Base-by-base conservation (phyloP, 2,329 filamentous ascomycete genomes). In the Cordyceps fumosorosea region DNA sequence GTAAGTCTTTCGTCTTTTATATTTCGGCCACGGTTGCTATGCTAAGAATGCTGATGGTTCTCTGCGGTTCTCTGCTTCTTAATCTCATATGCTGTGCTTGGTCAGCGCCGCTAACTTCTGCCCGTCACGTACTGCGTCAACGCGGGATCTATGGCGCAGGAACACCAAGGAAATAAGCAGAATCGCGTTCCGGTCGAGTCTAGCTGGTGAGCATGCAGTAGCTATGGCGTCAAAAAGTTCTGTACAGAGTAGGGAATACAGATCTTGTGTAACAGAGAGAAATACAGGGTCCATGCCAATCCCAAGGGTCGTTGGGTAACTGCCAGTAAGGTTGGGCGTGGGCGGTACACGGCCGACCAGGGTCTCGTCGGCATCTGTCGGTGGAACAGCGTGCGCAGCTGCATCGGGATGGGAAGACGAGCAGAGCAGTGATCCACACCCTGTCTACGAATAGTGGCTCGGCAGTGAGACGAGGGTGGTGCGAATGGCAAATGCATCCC, bases 121-220 rank as follows among this genome's bases (percentile, higher is more conserved):
- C 50, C n/a, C 57, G 57, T 60, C 57, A 60, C 57, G 37, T 6
- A 51, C 24, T 51, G 48, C 48, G 34, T 32, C 48, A 58, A 58
- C 12, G 29, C 22, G 16, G 7, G 45, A 50, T 50, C 44, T 50
- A n/a, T 20, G 22, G 32, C 20, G 44, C 45, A 40, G 20, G 45
- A 58, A n/a, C 24, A 26, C 22, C 29, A 50, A 40, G 44, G 44
- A 58, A 50, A 40, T 42, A 58, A 50, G 56, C 45, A 48, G n/a
- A 34, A 11, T 18, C 34, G 14, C 11, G 11, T 5, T 26, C 3
- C 34, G 12, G 20, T 40, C 8, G 20, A 58, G 22, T n/a, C 34
- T 37, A 37, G n/a, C 6, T 50, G 2, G n/a, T 4, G 44, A 37
- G 16, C n/a, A 26, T n/a, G 56, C 20, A 40, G 34, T 12, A 14